Base-by-base conservation (phyloP, 169 alveolate species). In the Cryptosporidium tyzzeri region DNA sequence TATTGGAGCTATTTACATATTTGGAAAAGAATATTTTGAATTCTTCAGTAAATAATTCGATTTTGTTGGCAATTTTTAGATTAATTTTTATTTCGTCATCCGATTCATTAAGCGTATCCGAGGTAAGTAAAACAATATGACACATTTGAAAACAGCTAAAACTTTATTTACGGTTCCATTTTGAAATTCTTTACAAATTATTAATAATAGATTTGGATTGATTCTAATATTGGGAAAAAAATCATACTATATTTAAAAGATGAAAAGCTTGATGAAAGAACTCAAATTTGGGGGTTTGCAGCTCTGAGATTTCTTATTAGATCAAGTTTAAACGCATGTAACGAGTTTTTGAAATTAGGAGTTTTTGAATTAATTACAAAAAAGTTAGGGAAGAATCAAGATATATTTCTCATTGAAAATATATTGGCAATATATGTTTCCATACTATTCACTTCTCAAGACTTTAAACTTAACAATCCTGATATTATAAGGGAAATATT, bases 261-360 rank as follows among this genome's bases (percentile, higher is more conserved):
- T 44, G 67, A 62, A 80, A 80, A 65, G 14, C 29, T 80, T 14
- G 74, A 65, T 80, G 89, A 80, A 65, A 62, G 59, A 21, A 67
- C 50, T 59, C 80, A 80, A 65, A 37, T 61, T 80, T 80, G 89
- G 89, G 89, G 89, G 21, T 80, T 80, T 80, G 89, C 80, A 80
- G 89, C 89, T 62, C 65, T 80, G 35, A 80, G 80, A 50, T 80
- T 80, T 80, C 59, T 80, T 23, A 58, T 80, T 44, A 50, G 75
- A 41, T 62, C 89, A 65, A 80, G 48, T 62, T 44, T 41, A 80
- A 44, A 44, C 1, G 68, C 75, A 45, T 80, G 89, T 41, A 65
- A 58, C 21, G 89, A 80, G 67, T 80, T 62, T 62, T 61, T 59
- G 33, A 45, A 41, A 14, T 9, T 80, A 73, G 89, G 89, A 80